Base-by-base conservation (phyloP, 2,329 filamentous ascomycete species). In the Samsoniella hepiali region DNA sequence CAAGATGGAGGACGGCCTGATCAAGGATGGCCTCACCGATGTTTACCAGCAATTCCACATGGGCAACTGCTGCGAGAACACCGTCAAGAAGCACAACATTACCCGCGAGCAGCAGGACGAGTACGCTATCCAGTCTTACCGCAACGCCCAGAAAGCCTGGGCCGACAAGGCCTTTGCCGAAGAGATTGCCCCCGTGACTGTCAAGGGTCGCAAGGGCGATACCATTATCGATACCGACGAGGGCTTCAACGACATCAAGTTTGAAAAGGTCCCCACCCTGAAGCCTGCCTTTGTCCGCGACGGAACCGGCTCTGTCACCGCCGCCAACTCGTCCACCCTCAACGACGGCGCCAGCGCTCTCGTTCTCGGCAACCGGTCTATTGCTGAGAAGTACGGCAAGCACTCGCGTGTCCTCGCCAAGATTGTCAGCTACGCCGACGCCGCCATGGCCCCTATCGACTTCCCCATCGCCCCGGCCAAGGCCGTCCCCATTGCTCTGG, bases 11-110 rank as follows among this genome's bases (percentile, higher is more conserved):
- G 95, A 99, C 72, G 95, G 94, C 0, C 78, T 99, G 70, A 90
- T 98, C 73, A 95, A 95, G 76, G 95, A 99, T 72, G 95, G 95
- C 0, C 79, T 99, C 65, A 97, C 92, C 81, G 95, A 99, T 74
- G 94, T 97, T 15, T 99, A 97, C 77, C 93, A 96, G 75, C 86
- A 97, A 74, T 90, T 97, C 72, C 95, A 98, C 78, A 99, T 99
- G 95, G 95, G 95, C 50, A 93, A 95, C 70, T 99, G 95, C 74
- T 93, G 93, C 17, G 95, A 99, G 80, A 91, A 89, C 69, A 97
- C 94, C 1, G 95, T 91, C 55, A 97, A 96, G 82, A 94, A 93
- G 70, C 85, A 91, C 76, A 80, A 84, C 1, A 85, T 99, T 67
- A 88, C 89, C 9, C 83, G 95, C 15, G 87, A 97, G 76, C 87